phyloP scores from a whole-genome alignment of 768 basidiomycete genomes.

The Gymnopilus dilepis region DNA sequence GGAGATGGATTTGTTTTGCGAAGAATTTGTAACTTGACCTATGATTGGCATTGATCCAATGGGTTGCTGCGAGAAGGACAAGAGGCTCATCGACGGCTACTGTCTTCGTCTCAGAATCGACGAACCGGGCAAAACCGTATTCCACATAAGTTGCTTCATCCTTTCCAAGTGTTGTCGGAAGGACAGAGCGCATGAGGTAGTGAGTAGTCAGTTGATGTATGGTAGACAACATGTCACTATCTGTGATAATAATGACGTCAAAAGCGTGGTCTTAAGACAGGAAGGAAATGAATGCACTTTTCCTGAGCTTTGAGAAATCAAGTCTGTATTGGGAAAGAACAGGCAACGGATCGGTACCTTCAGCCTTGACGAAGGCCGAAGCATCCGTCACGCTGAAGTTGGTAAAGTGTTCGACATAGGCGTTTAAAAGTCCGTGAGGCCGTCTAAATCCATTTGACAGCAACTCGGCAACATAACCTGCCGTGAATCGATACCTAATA shows the following conservation, averaged over 20 bases:
- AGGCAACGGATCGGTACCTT: constrained; percentile 33
- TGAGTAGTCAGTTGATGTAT: constrained; percentile 44
- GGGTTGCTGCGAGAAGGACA: constrained; percentile 46
- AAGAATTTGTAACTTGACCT: constrained; percentile 43
- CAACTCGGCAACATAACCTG: constrained; percentile 47
- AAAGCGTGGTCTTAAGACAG: not conserved
- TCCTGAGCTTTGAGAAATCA: constrained; percentile 47
- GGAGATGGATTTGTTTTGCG: constrained; percentile 38
- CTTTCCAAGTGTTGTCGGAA: constrained; percentile 40
- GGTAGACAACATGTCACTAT: constrained; percentile 41
- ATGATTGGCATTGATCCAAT: constrained; percentile 45
- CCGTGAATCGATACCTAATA: constrained; percentile 51
- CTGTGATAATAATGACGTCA: constrained; percentile 24
- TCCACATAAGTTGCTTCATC: constrained; percentile 48
- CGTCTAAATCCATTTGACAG: constrained; percentile 42
- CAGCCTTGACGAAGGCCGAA: constrained; percentile 31
- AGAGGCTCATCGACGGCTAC: constrained; percentile 51
- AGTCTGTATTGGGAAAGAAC: constrained; percentile 43
- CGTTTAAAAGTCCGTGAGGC: constrained; percentile 46
- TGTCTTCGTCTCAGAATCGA: constrained; percentile 41
- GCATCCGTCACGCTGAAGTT: constrained; percentile 46
- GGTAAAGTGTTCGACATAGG: constrained; percentile 47
- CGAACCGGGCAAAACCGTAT: constrained; percentile 51
- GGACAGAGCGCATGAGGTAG: constrained; percentile 47
- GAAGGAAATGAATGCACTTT: constrained; percentile 34